phyloP scores from a whole-genome alignment of 371 early-diverging fungal genomes.

The Rhizopus arrhizus region DNA sequence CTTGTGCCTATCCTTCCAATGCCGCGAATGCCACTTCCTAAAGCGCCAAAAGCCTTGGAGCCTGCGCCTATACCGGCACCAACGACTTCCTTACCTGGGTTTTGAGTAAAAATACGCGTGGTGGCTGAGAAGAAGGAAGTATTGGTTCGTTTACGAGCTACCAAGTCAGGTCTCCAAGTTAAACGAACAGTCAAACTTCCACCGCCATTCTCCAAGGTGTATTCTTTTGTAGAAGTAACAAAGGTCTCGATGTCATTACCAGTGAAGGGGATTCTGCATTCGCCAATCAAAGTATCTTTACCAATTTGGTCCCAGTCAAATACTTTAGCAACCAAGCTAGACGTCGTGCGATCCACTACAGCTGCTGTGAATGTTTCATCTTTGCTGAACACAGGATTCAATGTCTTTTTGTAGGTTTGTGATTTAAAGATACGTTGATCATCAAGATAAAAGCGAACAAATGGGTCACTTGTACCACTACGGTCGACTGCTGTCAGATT shows the following conservation, averaged over 20 bases:
- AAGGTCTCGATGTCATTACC: slow-evolving; percentile 42
- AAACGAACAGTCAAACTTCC: slow-evolving; percentile 39
- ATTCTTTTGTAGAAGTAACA: slow-evolving; percentile 39
- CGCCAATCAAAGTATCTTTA: slow-evolving; percentile 60
- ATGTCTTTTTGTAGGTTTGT: slow-evolving; percentile 74
- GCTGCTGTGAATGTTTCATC: slow-evolving; percentile 75
- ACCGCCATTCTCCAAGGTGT: slow-evolving; percentile 19
- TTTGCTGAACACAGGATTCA: slow-evolving; percentile 77
- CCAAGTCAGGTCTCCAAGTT: slow-evolving; percentile 51
- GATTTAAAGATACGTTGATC: slow-evolving; percentile 82
- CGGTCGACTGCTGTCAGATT: slow-evolving; percentile 56
- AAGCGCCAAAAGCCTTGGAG: slow-evolving; percentile 39
- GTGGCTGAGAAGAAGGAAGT: slow-evolving; percentile 47
- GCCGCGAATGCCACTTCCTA: slow-evolving; percentile 42
- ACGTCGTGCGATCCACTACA: slow-evolving; percentile 55
- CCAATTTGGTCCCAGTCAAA: slow-evolving; percentile 86
- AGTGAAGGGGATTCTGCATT: slow-evolving; percentile 34
- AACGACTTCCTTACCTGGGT: slow-evolving; percentile 43
- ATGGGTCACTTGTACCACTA: slow-evolving; percentile 82
- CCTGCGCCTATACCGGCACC: slow-evolving; percentile 49
- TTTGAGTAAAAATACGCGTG: slow-evolving; percentile 45
- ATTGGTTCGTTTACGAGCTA: slow-evolving; percentile 44
- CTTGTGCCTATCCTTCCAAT: slow-evolving; percentile 35
- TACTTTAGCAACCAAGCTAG: slow-evolving; percentile 63
- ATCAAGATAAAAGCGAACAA: slow-evolving; percentile 70